A percentile compares a stretch with the other conserved stretches of the same genome.
Conservation (phyloP, 352 stramenopile genomes). For the Salisapilia sapeloensis region DNA sequence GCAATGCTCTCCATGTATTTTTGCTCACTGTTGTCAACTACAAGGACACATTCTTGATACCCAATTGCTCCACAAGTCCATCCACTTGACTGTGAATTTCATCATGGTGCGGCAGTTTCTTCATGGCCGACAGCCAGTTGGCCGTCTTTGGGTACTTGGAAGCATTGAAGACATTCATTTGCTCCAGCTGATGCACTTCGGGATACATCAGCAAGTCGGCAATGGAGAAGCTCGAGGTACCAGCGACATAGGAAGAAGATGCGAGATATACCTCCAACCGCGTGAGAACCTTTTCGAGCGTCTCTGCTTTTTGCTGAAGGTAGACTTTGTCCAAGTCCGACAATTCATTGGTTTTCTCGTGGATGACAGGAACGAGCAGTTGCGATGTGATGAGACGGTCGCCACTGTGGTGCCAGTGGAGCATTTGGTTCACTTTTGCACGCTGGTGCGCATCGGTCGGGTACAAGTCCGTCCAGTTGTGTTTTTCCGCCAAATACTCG, state of each 20-base stretch:
- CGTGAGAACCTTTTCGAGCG: conserved; percentile 25
- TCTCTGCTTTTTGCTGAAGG: conserved; percentile 5
- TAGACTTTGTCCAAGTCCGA: background rate
- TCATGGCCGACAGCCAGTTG: conserved; percentile 8
- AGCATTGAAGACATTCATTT: conserved; percentile 19
- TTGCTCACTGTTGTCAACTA: no score
- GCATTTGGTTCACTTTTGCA: conserved; percentile 42
- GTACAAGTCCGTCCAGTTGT: conserved; percentile 26
- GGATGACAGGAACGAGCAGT: conserved; percentile 16
- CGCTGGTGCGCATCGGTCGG: conserved; percentile 17
- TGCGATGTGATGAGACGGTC: conserved; percentile 20
- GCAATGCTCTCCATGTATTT: no score
- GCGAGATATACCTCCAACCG: no score
- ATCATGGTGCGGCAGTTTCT: conserved; percentile 18
- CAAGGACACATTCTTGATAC: no score
- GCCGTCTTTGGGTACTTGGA: conserved; percentile 10
- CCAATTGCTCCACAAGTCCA: no score
- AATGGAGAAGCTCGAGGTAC: conserved; percentile 8
- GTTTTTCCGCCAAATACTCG: conserved; percentile 27
- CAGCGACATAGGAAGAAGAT: conserved; percentile 10
- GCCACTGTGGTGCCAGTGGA: conserved; percentile 58
- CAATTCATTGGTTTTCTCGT: background rate
- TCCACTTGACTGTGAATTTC: no score
- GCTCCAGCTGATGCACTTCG: conserved; percentile 16
- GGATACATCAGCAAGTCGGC: conserved; percentile 16